Evolutionary conservation across 2,329 filamentous ascomycete species (phyloP).

Genomic region (Fusarium anthophilum): DNA sequence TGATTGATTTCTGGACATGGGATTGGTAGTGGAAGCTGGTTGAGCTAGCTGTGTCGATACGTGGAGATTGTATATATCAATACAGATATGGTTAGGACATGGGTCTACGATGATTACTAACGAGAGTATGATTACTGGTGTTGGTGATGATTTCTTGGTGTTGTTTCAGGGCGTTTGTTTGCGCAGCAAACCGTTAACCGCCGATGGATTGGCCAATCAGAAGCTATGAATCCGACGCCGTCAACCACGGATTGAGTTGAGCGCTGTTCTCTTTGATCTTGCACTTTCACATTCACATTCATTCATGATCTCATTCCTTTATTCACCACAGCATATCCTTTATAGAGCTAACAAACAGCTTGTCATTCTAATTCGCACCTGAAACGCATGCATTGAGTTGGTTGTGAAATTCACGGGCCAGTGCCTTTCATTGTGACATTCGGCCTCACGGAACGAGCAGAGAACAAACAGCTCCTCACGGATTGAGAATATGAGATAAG

Average conservation of each 20-base stretch:
- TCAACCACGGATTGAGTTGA: neutral
- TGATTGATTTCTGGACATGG: constrained; percentile 36
- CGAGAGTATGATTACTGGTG: neutral
- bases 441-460: neutral
- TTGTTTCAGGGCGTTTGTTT: neutral
- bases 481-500: neutral
- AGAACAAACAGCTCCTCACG: neutral
- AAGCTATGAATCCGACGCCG: neutral
- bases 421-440: neutral
- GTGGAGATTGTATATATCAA: constrained; percentile 36
- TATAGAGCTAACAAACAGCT: neutral
- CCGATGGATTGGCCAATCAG: constrained; percentile 11
- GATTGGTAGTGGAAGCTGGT: constrained; percentile 2
- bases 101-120: neutral
- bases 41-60: constrained; percentile 9
- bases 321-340: neutral
- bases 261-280: neutral
- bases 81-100: constrained; percentile 33
- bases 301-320: neutral
- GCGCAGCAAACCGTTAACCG: constrained; percentile 10
- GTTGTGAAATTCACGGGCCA: neutral
- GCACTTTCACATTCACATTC: neutral
- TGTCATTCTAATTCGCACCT: neutral
- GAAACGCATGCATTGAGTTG: neutral
- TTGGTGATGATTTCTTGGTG: neutral